phyloP scores from a whole-genome alignment of 176 grass and related monocot species.

The Avena insularis region DNA sequence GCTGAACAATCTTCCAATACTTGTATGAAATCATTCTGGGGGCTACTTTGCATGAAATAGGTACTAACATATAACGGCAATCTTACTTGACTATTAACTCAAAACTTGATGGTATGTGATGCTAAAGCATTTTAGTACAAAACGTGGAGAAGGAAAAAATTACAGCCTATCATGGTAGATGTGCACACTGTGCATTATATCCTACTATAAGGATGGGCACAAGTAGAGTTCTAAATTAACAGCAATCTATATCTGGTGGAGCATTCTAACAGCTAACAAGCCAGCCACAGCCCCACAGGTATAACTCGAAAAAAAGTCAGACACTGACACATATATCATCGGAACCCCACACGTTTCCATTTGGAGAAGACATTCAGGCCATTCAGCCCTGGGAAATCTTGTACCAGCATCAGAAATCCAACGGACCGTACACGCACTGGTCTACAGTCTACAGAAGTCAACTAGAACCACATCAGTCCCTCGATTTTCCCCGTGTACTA shows the following conservation, averaged over 20 bases:
- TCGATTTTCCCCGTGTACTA: background rate
- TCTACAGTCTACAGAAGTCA: background rate
- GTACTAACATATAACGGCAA: background rate
- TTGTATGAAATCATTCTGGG: background rate
- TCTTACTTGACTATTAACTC: constrained; percentile 3
- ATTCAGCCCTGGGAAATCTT: background rate
- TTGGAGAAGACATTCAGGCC: background rate
- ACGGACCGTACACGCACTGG: background rate
- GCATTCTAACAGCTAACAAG: background rate
- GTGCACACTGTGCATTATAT: too few species aligned
- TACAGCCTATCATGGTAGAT: background rate
- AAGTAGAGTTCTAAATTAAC: background rate
- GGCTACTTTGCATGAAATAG: background rate
- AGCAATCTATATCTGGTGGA: background rate
- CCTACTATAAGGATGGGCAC: background rate
- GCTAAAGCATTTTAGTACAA: background rate
- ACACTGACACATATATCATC: background rate
- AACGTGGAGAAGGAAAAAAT: background rate
- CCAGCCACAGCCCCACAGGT: background rate
- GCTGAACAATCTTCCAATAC: background rate
- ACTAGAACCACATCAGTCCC: background rate
- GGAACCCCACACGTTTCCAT: background rate
- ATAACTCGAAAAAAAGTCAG: background rate
- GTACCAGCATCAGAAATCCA: background rate
- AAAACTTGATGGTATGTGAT: background rate